These are phyloP conservation scores for Bjerkandera adusta DNA, from an alignment of 1,284 basidiomycete genomes.

Conservation along the genomic window DNA sequence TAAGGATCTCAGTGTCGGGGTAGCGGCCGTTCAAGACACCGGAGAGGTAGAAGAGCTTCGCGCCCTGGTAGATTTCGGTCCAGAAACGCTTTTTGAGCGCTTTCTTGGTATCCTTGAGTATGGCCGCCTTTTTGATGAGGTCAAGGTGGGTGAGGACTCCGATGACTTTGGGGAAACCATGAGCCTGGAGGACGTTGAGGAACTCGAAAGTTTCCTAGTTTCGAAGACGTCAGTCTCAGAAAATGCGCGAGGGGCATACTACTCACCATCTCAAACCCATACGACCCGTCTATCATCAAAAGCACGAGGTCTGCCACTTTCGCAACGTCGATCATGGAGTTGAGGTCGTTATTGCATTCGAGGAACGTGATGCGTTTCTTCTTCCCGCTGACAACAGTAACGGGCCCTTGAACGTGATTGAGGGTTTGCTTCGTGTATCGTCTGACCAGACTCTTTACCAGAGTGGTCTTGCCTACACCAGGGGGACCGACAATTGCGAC, in stretches of 20 bases:
- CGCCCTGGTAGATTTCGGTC: slow-evolving; percentile 99
- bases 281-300: slow-evolving; percentile 97
- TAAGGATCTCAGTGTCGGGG: slow-evolving; percentile 95
- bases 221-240: slow-evolving; percentile 1
- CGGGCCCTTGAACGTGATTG: slow-evolving; percentile 87
- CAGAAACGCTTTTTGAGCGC: slow-evolving; percentile 98
- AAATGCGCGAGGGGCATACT: neutral
- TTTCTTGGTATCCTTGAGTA: slow-evolving; percentile 91
- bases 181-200: slow-evolving; percentile 93
- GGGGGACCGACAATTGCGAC: slow-evolving; percentile 97
- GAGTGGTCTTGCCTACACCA: slow-evolving; percentile 95
- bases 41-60: slow-evolving; percentile 97
- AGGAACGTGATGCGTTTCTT: slow-evolving; percentile 91
- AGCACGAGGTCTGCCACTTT: slow-evolving; percentile 97
- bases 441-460: slow-evolving; percentile 90
- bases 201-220: slow-evolving; percentile 97
- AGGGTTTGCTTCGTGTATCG: slow-evolving; percentile 95
- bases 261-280: slow-evolving; percentile 97
- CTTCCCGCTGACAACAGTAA: slow-evolving; percentile 95
- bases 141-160: slow-evolving; percentile 96
- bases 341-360: slow-evolving; percentile 97
- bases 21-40: slow-evolving; percentile 98
- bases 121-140: slow-evolving; percentile 91
- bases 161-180: slow-evolving; percentile 98
- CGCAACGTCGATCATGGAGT: slow-evolving; percentile 97